A percentile compares a stretch with the other conserved stretches of the same genome.
These are phyloP conservation scores for Craterostigma plantagineum DNA, from an alignment of 257 asterid species.

Conservation along the genomic window DNA sequence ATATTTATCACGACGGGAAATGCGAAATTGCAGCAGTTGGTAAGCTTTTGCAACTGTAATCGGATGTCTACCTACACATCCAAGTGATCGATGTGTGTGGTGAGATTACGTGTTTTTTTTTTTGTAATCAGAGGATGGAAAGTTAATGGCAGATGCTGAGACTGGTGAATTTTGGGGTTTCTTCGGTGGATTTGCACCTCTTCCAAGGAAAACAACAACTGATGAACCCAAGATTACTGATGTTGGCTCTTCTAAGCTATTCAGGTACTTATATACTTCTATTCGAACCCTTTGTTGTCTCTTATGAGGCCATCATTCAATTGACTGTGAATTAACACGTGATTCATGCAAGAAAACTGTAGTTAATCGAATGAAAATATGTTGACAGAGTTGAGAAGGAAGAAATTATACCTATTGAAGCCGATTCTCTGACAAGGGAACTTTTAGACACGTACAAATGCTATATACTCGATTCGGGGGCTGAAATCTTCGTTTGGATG, in stretches of 20 bases:
- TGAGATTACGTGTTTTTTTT: constrained; percentile 8
- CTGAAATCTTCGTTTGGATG: constrained; percentile 83
- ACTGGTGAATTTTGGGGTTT: constrained; percentile 97
- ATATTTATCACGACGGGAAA: constrained; percentile 89
- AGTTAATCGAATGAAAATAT: not conserved
- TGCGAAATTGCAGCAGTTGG: constrained; percentile 95
- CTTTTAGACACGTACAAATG: constrained; percentile 70
- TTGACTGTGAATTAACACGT: not conserved
- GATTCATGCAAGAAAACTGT: not conserved
- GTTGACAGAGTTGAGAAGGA: constrained; percentile 46
- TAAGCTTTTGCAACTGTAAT: constrained; percentile 18
- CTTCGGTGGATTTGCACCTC: constrained; percentile 99
- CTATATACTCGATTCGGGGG: constrained; percentile 80
- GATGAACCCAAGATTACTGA: constrained; percentile 33
- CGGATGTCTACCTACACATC: constrained; percentile 9
- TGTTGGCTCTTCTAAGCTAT: constrained; percentile 44
- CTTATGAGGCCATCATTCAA: too few relatives aligned
- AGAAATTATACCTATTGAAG: constrained; percentile 49
- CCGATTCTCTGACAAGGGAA: constrained; percentile 56
- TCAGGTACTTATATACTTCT: constrained; percentile 30
- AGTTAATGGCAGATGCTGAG: constrained; percentile 98
- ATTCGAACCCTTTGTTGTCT: not conserved
- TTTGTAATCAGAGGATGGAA: constrained; percentile 76
- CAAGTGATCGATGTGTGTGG: constrained; percentile 13
- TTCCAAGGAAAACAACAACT: constrained; percentile 66